phyloP scores from a whole-genome alignment of 345 rosid species.

The Microthlaspi erraticum region DNA sequence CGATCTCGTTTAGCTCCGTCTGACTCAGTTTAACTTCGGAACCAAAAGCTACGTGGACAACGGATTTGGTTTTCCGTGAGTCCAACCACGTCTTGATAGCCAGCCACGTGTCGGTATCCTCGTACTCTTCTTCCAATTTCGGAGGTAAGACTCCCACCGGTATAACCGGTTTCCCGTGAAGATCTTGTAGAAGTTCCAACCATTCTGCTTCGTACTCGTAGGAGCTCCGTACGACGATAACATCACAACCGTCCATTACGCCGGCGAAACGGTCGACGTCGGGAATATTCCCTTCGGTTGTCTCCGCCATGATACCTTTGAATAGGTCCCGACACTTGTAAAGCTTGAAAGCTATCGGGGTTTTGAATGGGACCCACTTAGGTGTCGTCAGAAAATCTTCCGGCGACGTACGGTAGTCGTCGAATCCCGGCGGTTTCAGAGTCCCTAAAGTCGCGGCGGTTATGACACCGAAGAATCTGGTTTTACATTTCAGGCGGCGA shows the following conservation, averaged over 20 bases:
- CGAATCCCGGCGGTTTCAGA: constrained; percentile 12
- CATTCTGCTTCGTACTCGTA: constrained; percentile 59
- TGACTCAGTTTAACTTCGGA: constrained; percentile 50
- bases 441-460: neutral
- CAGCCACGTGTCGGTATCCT: no score
- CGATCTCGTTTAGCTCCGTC: constrained; percentile 43
- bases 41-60: constrained; percentile 52
- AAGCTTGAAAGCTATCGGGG: constrained; percentile 35
- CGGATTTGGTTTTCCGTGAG: neutral
- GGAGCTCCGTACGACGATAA: constrained; percentile 51
- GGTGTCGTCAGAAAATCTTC: constrained; percentile 45
- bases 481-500: constrained; percentile 18
- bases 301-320: constrained; percentile 11
- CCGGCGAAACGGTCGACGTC: constrained; percentile 35
- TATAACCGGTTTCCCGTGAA: constrained; percentile 48
- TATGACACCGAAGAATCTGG: constrained; percentile 9
- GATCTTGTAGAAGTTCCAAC: constrained; percentile 42
- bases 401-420: constrained; percentile 28
- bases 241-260: constrained; percentile 41
- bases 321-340: constrained; percentile 42
- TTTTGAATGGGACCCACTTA: constrained; percentile 51
- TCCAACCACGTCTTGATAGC: no score
- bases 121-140: neutral
- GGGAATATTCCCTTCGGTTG: constrained; percentile 37
- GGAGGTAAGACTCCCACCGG: constrained; percentile 60